Base-by-base conservation (phyloP, 805 yeast genomes). In the Kurtzmaniella cleridarum region DNA sequence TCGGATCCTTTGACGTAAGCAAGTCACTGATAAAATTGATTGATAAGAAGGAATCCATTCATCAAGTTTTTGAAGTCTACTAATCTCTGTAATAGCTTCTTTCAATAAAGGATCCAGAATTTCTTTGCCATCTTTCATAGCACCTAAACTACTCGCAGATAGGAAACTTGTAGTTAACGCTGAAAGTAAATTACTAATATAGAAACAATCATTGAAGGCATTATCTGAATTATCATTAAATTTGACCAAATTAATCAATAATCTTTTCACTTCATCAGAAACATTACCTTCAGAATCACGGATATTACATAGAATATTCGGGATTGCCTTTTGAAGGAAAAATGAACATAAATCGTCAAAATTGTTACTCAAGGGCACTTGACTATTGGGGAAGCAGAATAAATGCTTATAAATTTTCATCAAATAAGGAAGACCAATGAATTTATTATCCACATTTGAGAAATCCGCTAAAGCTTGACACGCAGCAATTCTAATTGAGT, bases 401-500 rank as follows among this genome's bases (percentile, higher is more conserved):
- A 86, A 54, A 15, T 66, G 62, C 45, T 78, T 81, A 56, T 78
- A 88, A 0, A 88, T 84, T 50, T 74, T 77, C 30, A 87, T 59
- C 38, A 93, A 66, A 54, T 86, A 91, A 31, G 68, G 69, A 49
- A 84, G 69, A 0, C 98, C 98, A 23, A 84, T 65, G 56, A 75
- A 85, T n/a, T 72, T 71, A 30, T 77, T 69, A 10, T 75, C 77
- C 27, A 74, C 75, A 17, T 65, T 76, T 0, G 95, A 82, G 38
- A 79, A 69, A n/a, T 61, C 71, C 0, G 90, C 82, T 32, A 93
- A 66, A 0, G 93, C 93, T 34, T 64, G 59, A 1, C 95, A 95
- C 1, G 98, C 97, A 41, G 87, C 95, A 13, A 79, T 73, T 41
- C 99, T 69, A 1, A 93, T 79, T 3, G 97, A 97, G 59, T 86